Evolutionary conservation across 257 asterid genomes (phyloP), one percentile per base, ranked within the genome.

Genomic region (Primulina tabacum): DNA sequence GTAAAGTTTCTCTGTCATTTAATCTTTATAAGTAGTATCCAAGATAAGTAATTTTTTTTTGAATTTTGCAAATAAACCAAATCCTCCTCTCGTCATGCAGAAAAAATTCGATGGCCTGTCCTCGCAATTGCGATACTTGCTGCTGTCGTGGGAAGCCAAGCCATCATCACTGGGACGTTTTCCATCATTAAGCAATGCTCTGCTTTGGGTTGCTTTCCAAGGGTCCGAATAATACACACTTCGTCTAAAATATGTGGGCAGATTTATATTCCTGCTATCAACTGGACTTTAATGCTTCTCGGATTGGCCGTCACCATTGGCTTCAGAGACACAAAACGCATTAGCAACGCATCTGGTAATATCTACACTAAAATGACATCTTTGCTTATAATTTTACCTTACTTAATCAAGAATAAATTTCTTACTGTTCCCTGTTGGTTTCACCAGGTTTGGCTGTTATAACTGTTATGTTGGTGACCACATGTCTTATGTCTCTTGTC

Each of bases 81-180:
- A 32, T 62, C 40, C 33, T 30, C 3, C 6, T 12, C 65, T 38
- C 30, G 56, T 35, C 8, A 65, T 70, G 76, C 78, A 92, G 98
- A 88, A 76, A 87, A 77, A 64, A 32, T 92, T 67, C 79, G 98
- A 8, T 90, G 90, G 91, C 98, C 98, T 1, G 98, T 92, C 73
- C 92, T 92, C 18, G 97, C 85, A 26, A 90, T 92, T 71, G 98
- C 98, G 4, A 92, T 92, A 83, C 96, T 92, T 64, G 98, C 98
- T 40, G 97, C 98, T 21, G 95, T 92, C 40, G 98, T 92, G 40
- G 98, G 98, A 66, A 90, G 98, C 83, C 98, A 92, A 83, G 97
- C 98, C 30, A 83, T 92, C 68, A 92, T 92, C 32, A 92, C 98
- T 0, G 98, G 97, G 64, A 88, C 98, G 0, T 92, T 92, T 76